These are phyloP conservation scores for Takashimella koratensis DNA, from an alignment of 1,284 basidiomycete species.

Conservation along the genomic window DNA sequence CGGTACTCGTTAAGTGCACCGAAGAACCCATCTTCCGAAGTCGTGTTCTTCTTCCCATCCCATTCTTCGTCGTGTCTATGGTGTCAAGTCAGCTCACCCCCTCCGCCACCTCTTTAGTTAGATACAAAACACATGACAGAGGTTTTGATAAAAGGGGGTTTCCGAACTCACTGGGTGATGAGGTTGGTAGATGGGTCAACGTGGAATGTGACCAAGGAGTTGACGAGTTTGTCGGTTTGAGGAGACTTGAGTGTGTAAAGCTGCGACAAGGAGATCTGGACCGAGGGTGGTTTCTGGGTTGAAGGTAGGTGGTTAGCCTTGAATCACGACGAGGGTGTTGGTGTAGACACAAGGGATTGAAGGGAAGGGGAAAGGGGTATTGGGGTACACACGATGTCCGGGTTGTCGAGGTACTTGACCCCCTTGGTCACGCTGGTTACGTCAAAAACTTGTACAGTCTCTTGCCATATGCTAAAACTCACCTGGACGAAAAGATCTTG, in stretches of 20 bases:
- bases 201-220: slow-evolving; percentile 35
- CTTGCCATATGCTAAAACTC: background rate
- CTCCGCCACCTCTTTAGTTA: too few relatives aligned
- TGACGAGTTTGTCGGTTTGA: slow-evolving; percentile 26
- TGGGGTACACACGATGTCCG: slow-evolving; percentile 34
- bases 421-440: slow-evolving; percentile 21
- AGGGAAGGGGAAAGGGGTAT: too few relatives aligned
- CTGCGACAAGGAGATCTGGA: slow-evolving; percentile 36
- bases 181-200: slow-evolving; percentile 33
- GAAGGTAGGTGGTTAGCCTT: background rate
- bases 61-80: slow-evolving; percentile 38
- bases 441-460: background rate
- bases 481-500: slow-evolving; percentile 22
- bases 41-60: slow-evolving; percentile 37
- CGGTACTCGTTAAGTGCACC: slow-evolving; percentile 35
- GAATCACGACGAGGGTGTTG: background rate
- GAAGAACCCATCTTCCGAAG: slow-evolving; percentile 34
- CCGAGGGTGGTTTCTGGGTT: slow-evolving; percentile 35
- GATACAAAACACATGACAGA: too few relatives aligned
- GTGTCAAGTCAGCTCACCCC: background rate
- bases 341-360: too few relatives aligned
- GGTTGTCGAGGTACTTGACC: slow-evolving; percentile 34
- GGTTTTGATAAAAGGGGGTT: background rate
- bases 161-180: slow-evolving; percentile 23
- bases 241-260: slow-evolving; percentile 28